Percentiles rank a stretch among this genome's conserved stretches.
Evolutionary conservation across 75 land plant species (phyloP).

Genomic region (Chamaecyparis obtusa): DNA sequence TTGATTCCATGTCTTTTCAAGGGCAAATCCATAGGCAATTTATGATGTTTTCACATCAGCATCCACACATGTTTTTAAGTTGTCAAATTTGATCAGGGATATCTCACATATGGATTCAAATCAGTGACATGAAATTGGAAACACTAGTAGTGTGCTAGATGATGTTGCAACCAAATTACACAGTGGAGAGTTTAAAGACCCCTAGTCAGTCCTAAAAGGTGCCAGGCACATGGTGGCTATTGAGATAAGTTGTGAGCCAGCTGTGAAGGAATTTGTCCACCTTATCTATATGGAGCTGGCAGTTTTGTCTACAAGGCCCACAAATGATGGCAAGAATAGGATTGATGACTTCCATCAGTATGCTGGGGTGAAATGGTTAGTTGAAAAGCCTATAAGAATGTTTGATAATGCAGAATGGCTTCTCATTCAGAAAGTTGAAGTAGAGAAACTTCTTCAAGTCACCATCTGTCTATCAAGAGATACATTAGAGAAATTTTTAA

Average conservation of each 20-base stretch:
- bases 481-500: constrained; percentile 30
- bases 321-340: no score
- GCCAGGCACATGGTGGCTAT: constrained; percentile 97
- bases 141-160: constrained; percentile 75
- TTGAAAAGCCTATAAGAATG: no score
- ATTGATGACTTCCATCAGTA: no score
- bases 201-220: constrained; percentile 79
- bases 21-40: no score
- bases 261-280: constrained; percentile 77
- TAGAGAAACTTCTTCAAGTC: constrained; percentile 87
- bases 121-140: constrained; percentile 61
- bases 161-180: constrained; percentile 70
- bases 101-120: no score
- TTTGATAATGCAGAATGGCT: no score
- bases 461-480: constrained; percentile 60
- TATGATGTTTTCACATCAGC: no score
- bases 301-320: constrained; percentile 74
- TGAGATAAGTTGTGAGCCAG: constrained; percentile 93
- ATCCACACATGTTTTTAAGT: no score
- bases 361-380: no score
- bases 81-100: no score
- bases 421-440: no score
- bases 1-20: no score
- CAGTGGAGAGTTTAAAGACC: constrained; percentile 61
- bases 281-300: constrained; percentile 61